These are phyloP conservation scores for Rhazya stricta DNA, from an alignment of 257 asterid genomes.

Conservation along the genomic window DNA sequence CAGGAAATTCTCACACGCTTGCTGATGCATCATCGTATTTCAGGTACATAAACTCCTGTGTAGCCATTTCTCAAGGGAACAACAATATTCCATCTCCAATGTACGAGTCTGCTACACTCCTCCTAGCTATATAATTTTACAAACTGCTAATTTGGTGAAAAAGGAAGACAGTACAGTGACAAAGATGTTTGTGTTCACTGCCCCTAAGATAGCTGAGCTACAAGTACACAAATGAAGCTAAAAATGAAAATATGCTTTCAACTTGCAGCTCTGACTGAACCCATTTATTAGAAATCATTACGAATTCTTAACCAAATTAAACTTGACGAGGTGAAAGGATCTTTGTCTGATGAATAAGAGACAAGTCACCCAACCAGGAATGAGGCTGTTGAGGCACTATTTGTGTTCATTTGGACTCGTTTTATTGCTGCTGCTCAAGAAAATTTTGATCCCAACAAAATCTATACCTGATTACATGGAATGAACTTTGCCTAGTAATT, in stretches of 20 bases:
- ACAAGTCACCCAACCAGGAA: no score
- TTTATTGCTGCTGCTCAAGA: neutral
- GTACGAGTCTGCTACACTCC: neutral
- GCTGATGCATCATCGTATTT: neutral
- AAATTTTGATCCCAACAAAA: neutral
- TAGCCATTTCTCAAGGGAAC: neutral
- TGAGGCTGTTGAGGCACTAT: neutral
- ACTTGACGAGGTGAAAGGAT: no score
- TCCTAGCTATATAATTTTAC: neutral
- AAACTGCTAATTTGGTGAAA: neutral
- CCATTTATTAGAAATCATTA: no score
- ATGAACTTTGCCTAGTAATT: neutral
- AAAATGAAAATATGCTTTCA: no score
- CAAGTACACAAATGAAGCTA: no score
- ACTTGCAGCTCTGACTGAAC: no score
- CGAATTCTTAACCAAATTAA: no score
- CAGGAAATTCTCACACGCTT: slow-evolving; percentile 1
- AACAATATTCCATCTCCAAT: no score
- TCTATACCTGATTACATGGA: neutral
- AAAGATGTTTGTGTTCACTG: neutral
- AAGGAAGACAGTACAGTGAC: neutral
- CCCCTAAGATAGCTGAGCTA: neutral
- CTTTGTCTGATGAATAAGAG: no score
- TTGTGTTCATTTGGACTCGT: neutral
- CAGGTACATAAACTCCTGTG: slow-evolving; percentile 7